phyloP scores from a whole-genome alignment of 805 yeast species.

The Yarrowia divulgata region DNA sequence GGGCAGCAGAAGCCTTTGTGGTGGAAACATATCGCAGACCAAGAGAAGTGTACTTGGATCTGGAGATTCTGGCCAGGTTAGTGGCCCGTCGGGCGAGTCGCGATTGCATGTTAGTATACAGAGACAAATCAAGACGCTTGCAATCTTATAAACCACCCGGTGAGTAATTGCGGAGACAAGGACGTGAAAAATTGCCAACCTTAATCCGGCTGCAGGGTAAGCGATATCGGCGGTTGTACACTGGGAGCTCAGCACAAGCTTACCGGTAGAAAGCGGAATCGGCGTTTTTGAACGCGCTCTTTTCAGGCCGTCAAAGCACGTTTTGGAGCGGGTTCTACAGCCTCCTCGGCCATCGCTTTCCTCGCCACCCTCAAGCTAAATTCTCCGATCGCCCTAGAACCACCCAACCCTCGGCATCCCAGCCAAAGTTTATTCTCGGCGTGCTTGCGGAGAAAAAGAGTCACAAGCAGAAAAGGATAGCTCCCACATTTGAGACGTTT shows the following conservation, averaged over 20 bases:
- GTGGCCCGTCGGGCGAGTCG: conserved; percentile 39
- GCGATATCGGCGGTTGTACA: conserved; percentile 36
- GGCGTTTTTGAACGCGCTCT: not conserved
- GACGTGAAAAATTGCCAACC: conserved; percentile 39
- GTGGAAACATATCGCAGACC: conserved; percentile 37
- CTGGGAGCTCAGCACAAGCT: not conserved
- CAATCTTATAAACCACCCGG: conserved; percentile 34
- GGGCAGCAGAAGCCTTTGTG: conserved; percentile 31
- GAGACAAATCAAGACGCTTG: conserved; percentile 37
- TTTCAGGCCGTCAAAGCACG: too few species aligned
- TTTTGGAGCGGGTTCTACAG: not conserved
- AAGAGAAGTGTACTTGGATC: conserved; percentile 31
- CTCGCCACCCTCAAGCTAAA: not conserved
- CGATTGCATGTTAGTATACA: conserved; percentile 39
- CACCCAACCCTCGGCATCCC: conserved; percentile 31
- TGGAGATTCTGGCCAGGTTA: conserved; percentile 39
- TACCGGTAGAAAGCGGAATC: not conserved
- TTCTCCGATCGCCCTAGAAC: conserved; percentile 29
- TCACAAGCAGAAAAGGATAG: conserved; percentile 20
- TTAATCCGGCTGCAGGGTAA: conserved; percentile 36
- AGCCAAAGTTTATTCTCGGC: conserved; percentile 30
- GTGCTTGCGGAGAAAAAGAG: conserved; percentile 38
- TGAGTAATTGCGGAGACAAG: conserved; percentile 40
- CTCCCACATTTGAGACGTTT: conserved; percentile 25
- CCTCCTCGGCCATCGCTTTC: too few species aligned